Percentiles rank a stretch among this genome's conserved stretches.
Conservation (phyloP, 2,329 filamentous ascomycete genomes). For the Trichophyton benhamiae region DNA sequence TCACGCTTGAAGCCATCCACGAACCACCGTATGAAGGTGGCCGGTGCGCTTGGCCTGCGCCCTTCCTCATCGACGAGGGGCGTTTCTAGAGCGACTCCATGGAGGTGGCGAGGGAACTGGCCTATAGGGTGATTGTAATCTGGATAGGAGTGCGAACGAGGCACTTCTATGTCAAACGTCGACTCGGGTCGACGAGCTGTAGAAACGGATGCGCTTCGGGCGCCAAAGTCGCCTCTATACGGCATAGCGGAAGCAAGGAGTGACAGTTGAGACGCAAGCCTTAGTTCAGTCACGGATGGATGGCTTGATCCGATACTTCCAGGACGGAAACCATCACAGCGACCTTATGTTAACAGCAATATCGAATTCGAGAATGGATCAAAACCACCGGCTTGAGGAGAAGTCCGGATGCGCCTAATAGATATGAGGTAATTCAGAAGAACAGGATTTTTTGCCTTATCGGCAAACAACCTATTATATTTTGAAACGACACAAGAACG, state of each 20-base stretch:
- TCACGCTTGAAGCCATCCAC: slow-evolving; percentile 22
- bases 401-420: background rate
- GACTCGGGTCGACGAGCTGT: background rate
- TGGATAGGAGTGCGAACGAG: slow-evolving; percentile 1
- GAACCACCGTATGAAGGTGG: slow-evolving; percentile 15
- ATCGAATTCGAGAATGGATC: background rate
- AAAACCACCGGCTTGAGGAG: background rate
- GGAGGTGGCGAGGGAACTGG: background rate
- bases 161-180: background rate
- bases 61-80: slow-evolving; percentile 1
- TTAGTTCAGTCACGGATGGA: background rate
- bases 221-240: background rate
- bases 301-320: background rate
- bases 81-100: background rate
- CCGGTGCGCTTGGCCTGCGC: background rate
- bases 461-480: background rate
- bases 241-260: background rate
- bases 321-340: background rate
- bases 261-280: no score
- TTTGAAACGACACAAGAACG: background rate
- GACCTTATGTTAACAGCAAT: background rate
- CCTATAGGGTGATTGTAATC: background rate
- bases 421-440: background rate
- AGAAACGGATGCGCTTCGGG: background rate
- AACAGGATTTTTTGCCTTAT: no score